Evolutionary conservation across 2,329 filamentous ascomycete species (phyloP).

Genomic region (Epichloe sibirici): DNA sequence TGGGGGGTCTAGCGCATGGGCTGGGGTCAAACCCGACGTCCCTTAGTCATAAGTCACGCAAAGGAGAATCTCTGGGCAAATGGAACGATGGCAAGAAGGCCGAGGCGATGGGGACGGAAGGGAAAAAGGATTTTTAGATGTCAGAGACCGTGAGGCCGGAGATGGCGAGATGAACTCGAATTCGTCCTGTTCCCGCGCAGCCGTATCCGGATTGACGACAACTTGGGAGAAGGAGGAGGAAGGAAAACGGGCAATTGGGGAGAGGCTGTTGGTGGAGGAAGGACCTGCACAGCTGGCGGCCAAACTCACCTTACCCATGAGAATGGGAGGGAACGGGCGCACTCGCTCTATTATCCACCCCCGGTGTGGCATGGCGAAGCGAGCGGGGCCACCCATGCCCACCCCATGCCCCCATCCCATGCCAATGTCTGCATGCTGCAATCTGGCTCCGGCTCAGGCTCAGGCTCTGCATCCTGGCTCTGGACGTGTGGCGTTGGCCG

Average conservation of each 20-base stretch:
- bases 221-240: constrained; percentile 20
- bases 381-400: constrained; percentile 15
- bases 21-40: constrained; percentile 4
- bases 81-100: constrained; percentile 1
- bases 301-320: constrained; percentile 33
- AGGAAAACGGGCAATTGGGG: constrained; percentile 26
- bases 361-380: constrained; percentile 13
- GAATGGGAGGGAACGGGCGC: constrained; percentile 24
- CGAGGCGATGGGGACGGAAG: background rate
- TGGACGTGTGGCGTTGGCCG: background rate
- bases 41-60: background rate
- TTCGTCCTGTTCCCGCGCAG: constrained; percentile 16
- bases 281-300: constrained; percentile 25
- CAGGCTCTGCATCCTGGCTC: background rate
- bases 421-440: constrained; percentile 5
- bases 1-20: constrained; percentile 4
- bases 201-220: constrained; percentile 19
- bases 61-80: background rate
- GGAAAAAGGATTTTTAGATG: background rate
- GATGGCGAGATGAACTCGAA: constrained; percentile 6
- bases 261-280: constrained; percentile 27
- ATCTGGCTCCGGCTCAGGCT: constrained; percentile 1
- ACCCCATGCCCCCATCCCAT: constrained; percentile 6
- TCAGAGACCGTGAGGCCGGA: background rate
- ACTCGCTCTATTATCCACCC: constrained; percentile 16